Evolutionary conservation across 352 stramenopile species (phyloP).

Genomic region (Pilasporangium apinafurcum): DNA sequence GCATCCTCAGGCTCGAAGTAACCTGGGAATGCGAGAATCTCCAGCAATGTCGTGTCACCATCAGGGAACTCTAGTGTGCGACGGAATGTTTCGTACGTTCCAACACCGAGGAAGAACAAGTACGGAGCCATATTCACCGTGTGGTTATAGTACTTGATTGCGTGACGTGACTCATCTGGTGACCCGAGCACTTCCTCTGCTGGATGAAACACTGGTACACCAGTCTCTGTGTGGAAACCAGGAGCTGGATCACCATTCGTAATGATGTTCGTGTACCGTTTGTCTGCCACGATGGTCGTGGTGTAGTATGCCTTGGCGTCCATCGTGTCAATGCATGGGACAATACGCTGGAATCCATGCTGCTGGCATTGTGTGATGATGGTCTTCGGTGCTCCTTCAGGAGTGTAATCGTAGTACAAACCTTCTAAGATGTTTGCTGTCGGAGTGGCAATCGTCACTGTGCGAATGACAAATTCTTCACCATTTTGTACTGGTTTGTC

Average conservation of each 20-base stretch:
- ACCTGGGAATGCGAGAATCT: slow-evolving; percentile 64
- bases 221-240: slow-evolving; percentile 50
- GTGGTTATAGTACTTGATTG: slow-evolving; percentile 78
- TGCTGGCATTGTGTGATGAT: slow-evolving; percentile 84
- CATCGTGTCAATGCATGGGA: slow-evolving; percentile 77
- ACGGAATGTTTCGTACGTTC: slow-evolving; percentile 70
- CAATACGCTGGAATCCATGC: slow-evolving; percentile 74
- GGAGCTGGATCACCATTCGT: slow-evolving; percentile 71
- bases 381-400: slow-evolving; percentile 52
- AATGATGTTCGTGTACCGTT: slow-evolving; percentile 76
- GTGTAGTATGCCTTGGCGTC: slow-evolving; percentile 79
- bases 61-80: slow-evolving; percentile 70
- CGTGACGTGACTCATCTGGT: slow-evolving; percentile 45
- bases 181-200: slow-evolving; percentile 37
- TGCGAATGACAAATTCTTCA: slow-evolving; percentile 67
- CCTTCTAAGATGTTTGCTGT: slow-evolving; percentile 77
- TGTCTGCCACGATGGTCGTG: slow-evolving; percentile 66
- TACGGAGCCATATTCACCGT: slow-evolving; percentile 83
- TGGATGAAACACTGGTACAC: slow-evolving; percentile 54
- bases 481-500: slow-evolving; percentile 35
- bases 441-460: slow-evolving; percentile 50
- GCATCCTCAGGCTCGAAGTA: slow-evolving; percentile 63
- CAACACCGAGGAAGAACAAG: slow-evolving; percentile 75
- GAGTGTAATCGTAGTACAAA: slow-evolving; percentile 77
- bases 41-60: slow-evolving; percentile 60